phyloP scores from a whole-genome alignment of 176 grass and related monocot genomes.

The Musa beccarii region DNA sequence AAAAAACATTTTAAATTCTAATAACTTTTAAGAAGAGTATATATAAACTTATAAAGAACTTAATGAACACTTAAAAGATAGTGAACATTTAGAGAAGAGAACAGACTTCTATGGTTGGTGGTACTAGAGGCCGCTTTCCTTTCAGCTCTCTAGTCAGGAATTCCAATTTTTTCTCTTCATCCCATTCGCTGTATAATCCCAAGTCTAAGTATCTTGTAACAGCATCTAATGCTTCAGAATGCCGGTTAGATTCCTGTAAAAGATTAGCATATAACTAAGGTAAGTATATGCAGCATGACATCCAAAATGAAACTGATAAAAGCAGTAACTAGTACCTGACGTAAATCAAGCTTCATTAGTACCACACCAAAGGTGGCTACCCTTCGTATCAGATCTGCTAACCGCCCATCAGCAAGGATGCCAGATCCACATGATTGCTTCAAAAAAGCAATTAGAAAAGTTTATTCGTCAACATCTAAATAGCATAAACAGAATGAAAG shows the following conservation, averaged over 20 bases:
- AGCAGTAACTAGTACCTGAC: slow-evolving; percentile 40
- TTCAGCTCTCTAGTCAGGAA: slow-evolving; percentile 85
- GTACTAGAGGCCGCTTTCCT: slow-evolving; percentile 81
- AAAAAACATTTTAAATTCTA: neutral
- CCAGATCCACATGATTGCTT: slow-evolving; percentile 81
- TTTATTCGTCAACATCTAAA: neutral
- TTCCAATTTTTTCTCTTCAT: slow-evolving; percentile 71
- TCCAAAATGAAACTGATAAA: slow-evolving; percentile 7
- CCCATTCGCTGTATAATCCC: slow-evolving; percentile 81
- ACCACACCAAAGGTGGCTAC: slow-evolving; percentile 86
- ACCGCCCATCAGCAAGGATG: slow-evolving; percentile 66
- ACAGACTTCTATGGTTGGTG: slow-evolving; percentile 58
- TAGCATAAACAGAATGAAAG: neutral
- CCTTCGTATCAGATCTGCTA: slow-evolving; percentile 87
- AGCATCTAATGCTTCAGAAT: slow-evolving; percentile 79
- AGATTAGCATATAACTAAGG: neutral
- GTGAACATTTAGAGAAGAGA: neutral
- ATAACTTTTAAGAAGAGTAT: neutral
- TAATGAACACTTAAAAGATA: neutral
- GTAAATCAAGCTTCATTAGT: slow-evolving; percentile 85
- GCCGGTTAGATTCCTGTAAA: slow-evolving; percentile 60
- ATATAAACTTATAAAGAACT: neutral
- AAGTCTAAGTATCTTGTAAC: slow-evolving; percentile 75
- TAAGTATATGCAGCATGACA: neutral
- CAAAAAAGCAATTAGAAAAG: slow-evolving; percentile 11